phyloP scores from a whole-genome alignment of 768 basidiomycete species.

The Psilocybe tampanensis region DNA sequence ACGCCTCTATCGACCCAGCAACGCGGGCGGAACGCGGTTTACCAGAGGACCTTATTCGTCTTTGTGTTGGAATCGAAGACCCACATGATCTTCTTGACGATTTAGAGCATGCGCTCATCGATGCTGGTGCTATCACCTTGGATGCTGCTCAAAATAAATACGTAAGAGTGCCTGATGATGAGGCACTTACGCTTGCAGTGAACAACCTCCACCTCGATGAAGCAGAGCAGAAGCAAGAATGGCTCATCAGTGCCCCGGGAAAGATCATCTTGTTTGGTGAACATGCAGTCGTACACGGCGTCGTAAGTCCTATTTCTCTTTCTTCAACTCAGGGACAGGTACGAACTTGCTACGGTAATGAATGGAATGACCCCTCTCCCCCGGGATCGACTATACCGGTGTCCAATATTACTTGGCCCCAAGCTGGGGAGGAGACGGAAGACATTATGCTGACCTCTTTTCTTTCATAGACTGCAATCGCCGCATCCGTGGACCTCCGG shows the following conservation, averaged over 20 bases:
- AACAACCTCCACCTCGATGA: constrained; percentile 58
- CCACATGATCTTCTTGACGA: constrained; percentile 91
- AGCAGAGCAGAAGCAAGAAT: constrained; percentile 42
- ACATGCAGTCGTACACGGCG: constrained; percentile 97
- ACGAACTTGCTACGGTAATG: constrained; percentile 16
- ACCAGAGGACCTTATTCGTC: constrained; percentile 97
- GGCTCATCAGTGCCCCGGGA: constrained; percentile 94
- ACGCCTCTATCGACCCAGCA: constrained; percentile 96
- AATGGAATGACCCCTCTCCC: too few species aligned
- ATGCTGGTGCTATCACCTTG: constrained; percentile 83
- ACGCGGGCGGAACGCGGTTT: constrained; percentile 95
- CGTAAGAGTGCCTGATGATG: constrained; percentile 38
- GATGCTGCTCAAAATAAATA: constrained; percentile 57
- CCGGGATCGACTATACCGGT: constrained; percentile 29
- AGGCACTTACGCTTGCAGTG: constrained; percentile 59
- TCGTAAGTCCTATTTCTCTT: constrained; percentile 57
- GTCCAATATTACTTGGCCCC: constrained; percentile 10
- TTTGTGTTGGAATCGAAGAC: constrained; percentile 99
- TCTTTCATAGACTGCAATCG: constrained; percentile 78
- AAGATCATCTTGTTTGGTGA: constrained; percentile 99
- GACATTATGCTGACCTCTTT: constrained; percentile 12
- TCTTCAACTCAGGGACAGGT: constrained; percentile 20
- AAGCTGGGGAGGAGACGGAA: constrained; percentile 3
- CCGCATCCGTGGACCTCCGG: constrained; percentile 92
- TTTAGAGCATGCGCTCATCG: constrained; percentile 88